Conservation (phyloP, 2,329 filamentous ascomycete species). For the Colletotrichum melonis region DNA sequence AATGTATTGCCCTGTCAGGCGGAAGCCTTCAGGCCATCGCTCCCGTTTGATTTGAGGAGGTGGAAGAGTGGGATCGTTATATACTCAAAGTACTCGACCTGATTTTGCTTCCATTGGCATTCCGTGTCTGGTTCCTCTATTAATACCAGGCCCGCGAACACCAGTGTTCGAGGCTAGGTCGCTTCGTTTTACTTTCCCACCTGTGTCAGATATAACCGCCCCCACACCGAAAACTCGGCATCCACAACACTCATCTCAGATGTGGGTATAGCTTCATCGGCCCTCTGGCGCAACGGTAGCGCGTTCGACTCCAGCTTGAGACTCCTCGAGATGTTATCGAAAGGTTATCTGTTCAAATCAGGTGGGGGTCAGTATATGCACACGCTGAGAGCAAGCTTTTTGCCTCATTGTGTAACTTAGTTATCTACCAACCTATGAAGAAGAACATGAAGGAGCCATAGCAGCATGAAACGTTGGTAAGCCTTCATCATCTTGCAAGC, state of each 20-base stretch:
- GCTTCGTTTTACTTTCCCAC: background rate
- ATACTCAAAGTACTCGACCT: too few relatives aligned
- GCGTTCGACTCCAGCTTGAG: constrained; percentile 19
- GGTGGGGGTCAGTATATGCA: background rate
- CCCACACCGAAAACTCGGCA: background rate
- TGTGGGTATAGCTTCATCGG: background rate
- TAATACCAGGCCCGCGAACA: too few relatives aligned
- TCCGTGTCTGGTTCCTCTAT: too few relatives aligned
- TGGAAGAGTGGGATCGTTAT: too few relatives aligned
- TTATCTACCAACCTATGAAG: too few relatives aligned
- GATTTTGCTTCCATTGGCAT: too few relatives aligned
- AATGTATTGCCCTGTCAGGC: too few relatives aligned
- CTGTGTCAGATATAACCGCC: background rate
- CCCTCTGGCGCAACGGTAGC: constrained; percentile 29
- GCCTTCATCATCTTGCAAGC: background rate
- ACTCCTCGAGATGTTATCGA: background rate
- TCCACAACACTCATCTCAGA: background rate
- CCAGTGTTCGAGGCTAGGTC: background rate
- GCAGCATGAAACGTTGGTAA: background rate
- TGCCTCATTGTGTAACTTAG: background rate
- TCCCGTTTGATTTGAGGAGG: too few relatives aligned
- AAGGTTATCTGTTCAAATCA: constrained; percentile 28
- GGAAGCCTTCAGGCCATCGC: too few relatives aligned
- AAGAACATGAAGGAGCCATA: background rate
- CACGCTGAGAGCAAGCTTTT: background rate